Evolutionary conservation across 2,329 filamentous ascomycete genomes (phyloP), one percentile per base, ranked within the genome.

Genomic region (Ophiocordyceps unilateralis): DNA sequence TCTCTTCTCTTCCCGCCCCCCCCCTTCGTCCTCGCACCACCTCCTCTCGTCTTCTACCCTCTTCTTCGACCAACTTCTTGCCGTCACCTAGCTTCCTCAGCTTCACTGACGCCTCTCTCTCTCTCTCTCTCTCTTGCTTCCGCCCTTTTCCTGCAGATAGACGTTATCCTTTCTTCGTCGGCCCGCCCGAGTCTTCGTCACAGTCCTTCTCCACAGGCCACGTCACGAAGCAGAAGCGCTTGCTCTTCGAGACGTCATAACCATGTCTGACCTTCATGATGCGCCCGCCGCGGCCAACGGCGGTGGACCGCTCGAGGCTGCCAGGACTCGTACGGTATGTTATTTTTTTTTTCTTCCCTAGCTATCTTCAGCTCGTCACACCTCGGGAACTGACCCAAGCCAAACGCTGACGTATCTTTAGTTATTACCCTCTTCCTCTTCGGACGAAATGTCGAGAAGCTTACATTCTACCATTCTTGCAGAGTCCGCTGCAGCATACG

Each of bases 251-350:
- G 32, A 36, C 32, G n/a, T 36, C 32, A 36, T 36, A 17, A 34
- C 43, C 43, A 46, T 60, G 53, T 55, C 60, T 51, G 58, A 60
- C 50, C 51, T 56, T 49, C 53, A 58, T 45, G 46, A 43, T 43
- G 42, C 45, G 42, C 38, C 43, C 26, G 53, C 54, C 24, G 53
- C 60, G 54, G 56, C 59, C 59, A 72, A 71, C 59, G 68, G 67
- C 56, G 61, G 52, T 51, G 62, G 66, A 51, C 58, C 62, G 50
- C 47, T 66, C 48, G 60, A 70, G 50, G 55, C 59, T 50, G 60
- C 70, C 54, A 72, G 71, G 59, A 62, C 58, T 54, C 73, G 71
- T 75, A 64, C 62, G 71, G 70, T 71, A 53, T 45, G 67, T 62
- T 20, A 48, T 46, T 40, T 19, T 32, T 10, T 5, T 14, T 9